Base-by-base conservation (phyloP, 2,329 filamentous ascomycete genomes). In the Rutstroemia sp. region DNA sequence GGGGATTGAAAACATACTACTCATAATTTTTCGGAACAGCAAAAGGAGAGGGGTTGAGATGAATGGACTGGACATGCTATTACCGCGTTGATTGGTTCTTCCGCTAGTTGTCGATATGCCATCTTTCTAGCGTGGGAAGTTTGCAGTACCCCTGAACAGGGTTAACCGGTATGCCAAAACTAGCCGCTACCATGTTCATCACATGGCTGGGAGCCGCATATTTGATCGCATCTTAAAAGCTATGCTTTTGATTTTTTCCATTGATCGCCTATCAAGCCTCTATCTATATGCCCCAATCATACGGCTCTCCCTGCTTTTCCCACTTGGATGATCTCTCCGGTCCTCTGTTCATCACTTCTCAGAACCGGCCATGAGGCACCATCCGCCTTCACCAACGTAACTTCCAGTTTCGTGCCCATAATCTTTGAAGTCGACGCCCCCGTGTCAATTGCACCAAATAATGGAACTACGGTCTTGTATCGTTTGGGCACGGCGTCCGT, bases 311-410 rank as follows among this genome's bases (percentile, higher is more conserved):
- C 90, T 51, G 94, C 91, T 62, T 84, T 80, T 14, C 94, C 94
- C 61, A 95, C 79, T 73, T 99, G 94, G 62, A 97, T 83, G 65
- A 96, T 95, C 74, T 95, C 88, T 2, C 84, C 84, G 3, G 81
- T 83, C 63, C 76, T 77, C 62, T 75, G 78, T 65, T 88, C 86
- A 64, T 86, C 83, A 54, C 79, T 83, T 59, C 83, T 76, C 66
- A 89, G 68, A 5, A 87, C 83, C 17, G 84, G 82, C 86, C 86
- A 89, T 58, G 83, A 81, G 23, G 74, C 74, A 3, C 79, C 81
- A 66, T 86, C 82, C 5, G 78, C 80, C 74, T 87, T 87, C 27
- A 71, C 76, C 50, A 89, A 72, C 5, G 75, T 83, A 64, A 88
- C 70, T 69, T 89, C 86, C 55, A 89, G 68, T 72, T 89, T 89